A percentile compares a stretch with the other conserved stretches of the same genome.
These are phyloP conservation scores for Eragrostis curvula DNA, from an alignment of 176 grass and related monocot genomes.

Conservation along the genomic window DNA sequence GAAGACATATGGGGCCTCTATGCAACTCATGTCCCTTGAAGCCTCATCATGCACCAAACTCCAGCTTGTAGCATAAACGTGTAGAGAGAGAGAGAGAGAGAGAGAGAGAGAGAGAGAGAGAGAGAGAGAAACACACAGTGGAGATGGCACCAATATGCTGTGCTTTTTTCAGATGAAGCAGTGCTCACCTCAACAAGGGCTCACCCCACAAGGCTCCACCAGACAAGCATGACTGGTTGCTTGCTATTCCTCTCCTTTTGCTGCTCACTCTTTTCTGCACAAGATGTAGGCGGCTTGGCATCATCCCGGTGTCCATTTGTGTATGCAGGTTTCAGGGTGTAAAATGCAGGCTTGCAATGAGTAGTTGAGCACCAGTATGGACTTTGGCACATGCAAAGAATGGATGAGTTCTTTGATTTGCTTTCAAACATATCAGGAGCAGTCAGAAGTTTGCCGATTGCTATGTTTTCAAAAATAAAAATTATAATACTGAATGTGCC, in stretches of 20 bases:
- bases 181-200: conserved; percentile 46
- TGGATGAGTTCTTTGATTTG: neutral
- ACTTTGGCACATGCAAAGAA: conserved; percentile 25
- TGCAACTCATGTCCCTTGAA: conserved; percentile 64
- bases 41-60: conserved; percentile 67
- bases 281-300: conserved; percentile 50
- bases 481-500: conserved; percentile 25
- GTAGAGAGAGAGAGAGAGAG: conserved; percentile 35
- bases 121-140: conserved; percentile 47
- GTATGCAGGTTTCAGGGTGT: conserved; percentile 30
- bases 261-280: conserved; percentile 43
- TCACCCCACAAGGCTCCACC: conserved; percentile 39
- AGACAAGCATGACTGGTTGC: conserved; percentile 39
- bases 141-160: conserved; percentile 48
- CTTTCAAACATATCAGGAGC: conserved; percentile 15
- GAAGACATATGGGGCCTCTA: conserved; percentile 71
- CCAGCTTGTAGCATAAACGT: conserved; percentile 48
- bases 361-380: conserved; percentile 2
- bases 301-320: conserved; percentile 48
- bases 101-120: conserved; percentile 43
- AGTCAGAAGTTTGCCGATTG: neutral
- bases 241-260: conserved; percentile 44
- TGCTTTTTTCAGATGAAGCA: conserved; percentile 58
- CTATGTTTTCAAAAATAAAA: conserved; percentile 5
- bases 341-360: conserved; percentile 41